phyloP scores from a whole-genome alignment of 805 yeast genomes.

The Zygosaccharomyces kombuchaensis region DNA sequence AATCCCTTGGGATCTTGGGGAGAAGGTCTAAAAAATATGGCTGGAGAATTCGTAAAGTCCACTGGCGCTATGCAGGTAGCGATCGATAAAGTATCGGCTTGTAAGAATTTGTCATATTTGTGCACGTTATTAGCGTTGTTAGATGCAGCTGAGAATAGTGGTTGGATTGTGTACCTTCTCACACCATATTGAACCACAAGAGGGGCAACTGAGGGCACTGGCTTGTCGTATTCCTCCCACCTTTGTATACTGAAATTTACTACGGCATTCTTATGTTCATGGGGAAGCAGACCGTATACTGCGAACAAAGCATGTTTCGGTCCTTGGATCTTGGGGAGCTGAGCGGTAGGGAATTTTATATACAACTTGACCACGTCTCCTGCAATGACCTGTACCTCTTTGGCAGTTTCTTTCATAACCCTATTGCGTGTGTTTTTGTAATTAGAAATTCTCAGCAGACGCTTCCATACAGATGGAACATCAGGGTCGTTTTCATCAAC shows the following conservation, averaged over 20 bases:
- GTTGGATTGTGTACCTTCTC: conserved; percentile 77
- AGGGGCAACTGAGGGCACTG: conserved; percentile 77
- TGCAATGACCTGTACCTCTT: conserved; percentile 45
- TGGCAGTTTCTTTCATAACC: conserved; percentile 52
- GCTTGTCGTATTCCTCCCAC: conserved; percentile 86
- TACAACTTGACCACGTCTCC: conserved; percentile 63
- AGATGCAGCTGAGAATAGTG: conserved; percentile 75
- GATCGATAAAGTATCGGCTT: conserved; percentile 65
- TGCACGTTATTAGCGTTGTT: conserved; percentile 80
- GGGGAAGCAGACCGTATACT: conserved; percentile 69
- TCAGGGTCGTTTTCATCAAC: conserved; percentile 73
- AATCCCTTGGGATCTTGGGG: conserved; percentile 44
- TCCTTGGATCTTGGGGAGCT: conserved; percentile 43
- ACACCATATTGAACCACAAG: conserved; percentile 90
- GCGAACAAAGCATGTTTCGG: conserved; percentile 50
- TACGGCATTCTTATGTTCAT: conserved; percentile 83
- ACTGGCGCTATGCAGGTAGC: conserved; percentile 90
- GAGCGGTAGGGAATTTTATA: conserved; percentile 51
- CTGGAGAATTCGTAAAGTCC: conserved; percentile 78
- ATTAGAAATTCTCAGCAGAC: conserved; percentile 69
- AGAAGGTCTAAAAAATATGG: conserved; percentile 67
- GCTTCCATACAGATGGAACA: conserved; percentile 73
- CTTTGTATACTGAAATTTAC: conserved; percentile 77
- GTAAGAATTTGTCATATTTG: conserved; percentile 78
- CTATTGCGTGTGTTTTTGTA: conserved; percentile 72